Evolutionary conservation across 768 basidiomycete species (phyloP), one percentile per base, ranked within the genome.

Genomic region (Leccinum subgranulosum): DNA sequence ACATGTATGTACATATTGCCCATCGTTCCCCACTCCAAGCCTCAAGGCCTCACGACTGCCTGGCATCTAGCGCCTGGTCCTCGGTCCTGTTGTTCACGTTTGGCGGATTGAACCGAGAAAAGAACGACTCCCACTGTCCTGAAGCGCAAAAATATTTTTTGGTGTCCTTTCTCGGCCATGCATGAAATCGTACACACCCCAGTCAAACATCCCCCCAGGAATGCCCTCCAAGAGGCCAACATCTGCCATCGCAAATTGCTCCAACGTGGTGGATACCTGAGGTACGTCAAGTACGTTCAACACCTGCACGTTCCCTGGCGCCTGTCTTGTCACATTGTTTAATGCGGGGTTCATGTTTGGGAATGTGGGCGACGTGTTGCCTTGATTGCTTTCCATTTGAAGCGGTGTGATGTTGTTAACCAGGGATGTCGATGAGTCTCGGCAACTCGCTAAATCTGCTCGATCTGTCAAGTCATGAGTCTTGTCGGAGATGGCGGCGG

Each of bases 91-190:
- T 62, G 5, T 48, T 56, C 5, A 34, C 56, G 11, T 45, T 53
- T 10, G 67, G 34, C 19, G 55, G 8, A 51, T 71, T 72, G 57
- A 90, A 81, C 49, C 88, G 80, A 36, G 86, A 76, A 70, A 92
- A 92, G 74, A 90, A 92, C 31, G 77, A 84, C 52, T 91, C 90
- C 90, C 90, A 92, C 76, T 90, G 88, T 46, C 84, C 90, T 92
- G 67, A 47, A 47, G 36, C 41, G 25, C 46, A 55, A 23, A 53
- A 52, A 53, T 50, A n/a, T 34, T 49, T 43, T 43, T 46, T 45
- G 34, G 53, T 34, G 6, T 43, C 6, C 14, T 49, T 23, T 45
- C 27, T 14, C 23, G 51, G 49, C 43, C 39, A 51, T 52, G 45
- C 59, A 52, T 45, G 23, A 56, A 76, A 78, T 63, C 1, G 14